Evolutionary conservation across 106 monocot genomes (phyloP).

Genomic region (Acorus gramineus): DNA sequence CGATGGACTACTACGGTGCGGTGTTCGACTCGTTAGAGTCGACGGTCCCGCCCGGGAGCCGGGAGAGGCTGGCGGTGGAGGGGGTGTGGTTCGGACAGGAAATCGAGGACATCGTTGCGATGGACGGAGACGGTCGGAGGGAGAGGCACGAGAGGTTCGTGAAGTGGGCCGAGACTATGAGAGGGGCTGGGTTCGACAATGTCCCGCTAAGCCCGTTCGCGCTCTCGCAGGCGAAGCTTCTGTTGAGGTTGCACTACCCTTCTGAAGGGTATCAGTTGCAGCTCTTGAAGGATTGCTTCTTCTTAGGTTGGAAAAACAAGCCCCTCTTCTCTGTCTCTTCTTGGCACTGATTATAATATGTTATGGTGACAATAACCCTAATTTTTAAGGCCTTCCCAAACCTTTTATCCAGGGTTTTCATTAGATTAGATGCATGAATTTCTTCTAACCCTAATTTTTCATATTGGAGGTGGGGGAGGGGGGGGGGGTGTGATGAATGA

Average conservation of each 20-base stretch:
- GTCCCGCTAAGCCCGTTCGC: constrained; percentile 52
- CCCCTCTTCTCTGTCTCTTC: constrained; percentile 96
- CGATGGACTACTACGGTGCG: no score
- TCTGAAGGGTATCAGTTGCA: constrained; percentile 79
- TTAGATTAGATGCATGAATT: constrained; percentile 1
- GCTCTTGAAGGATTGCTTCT: constrained; percentile 44
- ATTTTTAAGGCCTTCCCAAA: neutral
- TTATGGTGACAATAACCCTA: constrained; percentile 1
- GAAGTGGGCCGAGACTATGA: constrained; percentile 57
- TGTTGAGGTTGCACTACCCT: constrained; percentile 83
- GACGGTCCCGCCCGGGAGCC: no score
- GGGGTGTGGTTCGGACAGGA: no score
- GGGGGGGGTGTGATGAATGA: neutral
- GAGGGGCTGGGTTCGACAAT: constrained; percentile 25
- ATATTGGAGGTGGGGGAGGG: neutral
- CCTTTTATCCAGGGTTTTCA: neutral
- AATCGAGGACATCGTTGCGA: constrained; percentile 24
- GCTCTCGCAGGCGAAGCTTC: constrained; percentile 66
- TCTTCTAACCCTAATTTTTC: neutral
- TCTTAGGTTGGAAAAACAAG: constrained; percentile 80
- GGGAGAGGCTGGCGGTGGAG: no score
- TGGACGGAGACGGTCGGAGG: constrained; percentile 15
- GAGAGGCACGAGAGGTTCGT: constrained; percentile 49
- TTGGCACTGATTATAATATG: constrained; percentile 36
- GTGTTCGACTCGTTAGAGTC: no score